phyloP scores from a whole-genome alignment of 768 basidiomycete species.

The Mycena galericulata region DNA sequence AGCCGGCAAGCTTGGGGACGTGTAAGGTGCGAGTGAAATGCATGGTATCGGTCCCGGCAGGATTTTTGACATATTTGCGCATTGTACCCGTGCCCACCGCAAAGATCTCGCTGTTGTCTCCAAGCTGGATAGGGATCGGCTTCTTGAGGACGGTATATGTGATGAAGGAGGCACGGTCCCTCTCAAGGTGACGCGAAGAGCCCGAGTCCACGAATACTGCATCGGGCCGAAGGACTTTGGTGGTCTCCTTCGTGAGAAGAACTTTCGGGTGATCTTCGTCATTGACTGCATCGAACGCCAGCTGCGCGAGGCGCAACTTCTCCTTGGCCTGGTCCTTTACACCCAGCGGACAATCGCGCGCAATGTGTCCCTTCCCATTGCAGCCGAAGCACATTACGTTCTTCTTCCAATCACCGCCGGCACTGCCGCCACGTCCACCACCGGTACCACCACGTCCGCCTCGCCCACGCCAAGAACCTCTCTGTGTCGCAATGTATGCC shows the following conservation, averaged over 20 bases:
- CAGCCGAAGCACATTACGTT: not conserved
- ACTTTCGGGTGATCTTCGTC: not conserved
- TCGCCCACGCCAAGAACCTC: not conserved
- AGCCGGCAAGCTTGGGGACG: not conserved
- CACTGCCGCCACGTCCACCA: not conserved
- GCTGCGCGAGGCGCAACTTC: not conserved
- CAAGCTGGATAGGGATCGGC: conserved; percentile 6
- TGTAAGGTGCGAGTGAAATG: not conserved
- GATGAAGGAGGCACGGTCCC: not conserved
- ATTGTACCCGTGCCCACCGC: not conserved
- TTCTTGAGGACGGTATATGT: conserved; percentile 1
- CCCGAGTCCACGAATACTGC: conserved; percentile 4
- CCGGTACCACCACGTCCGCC: not conserved
- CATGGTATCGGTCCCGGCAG: not conserved
- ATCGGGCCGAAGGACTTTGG: not conserved
- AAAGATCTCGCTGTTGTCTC: conserved; percentile 5
- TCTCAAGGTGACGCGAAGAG: not conserved
- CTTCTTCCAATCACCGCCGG: not conserved
- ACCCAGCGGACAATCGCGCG: not conserved
- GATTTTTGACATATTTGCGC: not conserved
- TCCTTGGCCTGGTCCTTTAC: not conserved
- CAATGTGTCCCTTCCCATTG: not conserved
- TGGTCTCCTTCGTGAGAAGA: conserved; percentile 13
- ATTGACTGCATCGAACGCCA: not conserved
- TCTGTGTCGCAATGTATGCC: not conserved